phyloP scores from a whole-genome alignment of 345 rosid species.

The Diplotaxis tenuifolia region DNA sequence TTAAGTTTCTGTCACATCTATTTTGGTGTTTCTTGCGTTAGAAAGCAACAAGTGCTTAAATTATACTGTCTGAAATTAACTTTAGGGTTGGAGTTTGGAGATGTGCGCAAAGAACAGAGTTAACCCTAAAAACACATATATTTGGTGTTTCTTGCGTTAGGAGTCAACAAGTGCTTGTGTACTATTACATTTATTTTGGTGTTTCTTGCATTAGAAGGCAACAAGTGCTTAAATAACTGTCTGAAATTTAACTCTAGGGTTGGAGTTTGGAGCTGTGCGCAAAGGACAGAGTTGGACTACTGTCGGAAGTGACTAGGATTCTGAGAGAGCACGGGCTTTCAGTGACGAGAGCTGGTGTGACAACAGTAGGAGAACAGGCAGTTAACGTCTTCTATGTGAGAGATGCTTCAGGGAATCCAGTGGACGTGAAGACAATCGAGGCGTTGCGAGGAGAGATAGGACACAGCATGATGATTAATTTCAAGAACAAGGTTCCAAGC shows the following conservation, averaged over 20 bases:
- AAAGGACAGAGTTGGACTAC: slow-evolving; percentile 80
- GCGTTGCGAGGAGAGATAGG: slow-evolving; percentile 81
- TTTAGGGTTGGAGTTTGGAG: slow-evolving; percentile 84
- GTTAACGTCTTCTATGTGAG: slow-evolving; percentile 81
- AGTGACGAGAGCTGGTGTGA: slow-evolving; percentile 80
- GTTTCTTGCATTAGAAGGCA: slow-evolving; percentile 29
- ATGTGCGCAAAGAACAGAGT: slow-evolving; percentile 82
- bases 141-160: background rate
- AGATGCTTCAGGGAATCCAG: slow-evolving; percentile 85
- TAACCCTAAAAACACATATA: no score
- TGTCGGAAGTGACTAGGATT: slow-evolving; percentile 84
- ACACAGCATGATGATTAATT: slow-evolving; percentile 73
- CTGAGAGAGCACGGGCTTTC: slow-evolving; percentile 82
- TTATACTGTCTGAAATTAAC: background rate
- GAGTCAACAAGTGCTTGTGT: background rate
- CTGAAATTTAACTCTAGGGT: slow-evolving; percentile 49
- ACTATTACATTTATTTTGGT: background rate
- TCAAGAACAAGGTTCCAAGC: slow-evolving; percentile 63
- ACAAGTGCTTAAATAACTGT: background rate
- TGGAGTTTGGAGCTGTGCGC: slow-evolving; percentile 82
- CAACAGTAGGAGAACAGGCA: slow-evolving; percentile 86
- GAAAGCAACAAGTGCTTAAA: slow-evolving; percentile 10
- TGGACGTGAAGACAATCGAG: slow-evolving; percentile 73
- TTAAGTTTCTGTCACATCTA: background rate
- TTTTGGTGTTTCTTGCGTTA: slow-evolving; percentile 24